A percentile compares a stretch with the other conserved stretches of the same genome.
These are phyloP conservation scores for Fusarium chlamydosporum DNA, from an alignment of 2,329 filamentous ascomycete genomes.

Conservation along the genomic window DNA sequence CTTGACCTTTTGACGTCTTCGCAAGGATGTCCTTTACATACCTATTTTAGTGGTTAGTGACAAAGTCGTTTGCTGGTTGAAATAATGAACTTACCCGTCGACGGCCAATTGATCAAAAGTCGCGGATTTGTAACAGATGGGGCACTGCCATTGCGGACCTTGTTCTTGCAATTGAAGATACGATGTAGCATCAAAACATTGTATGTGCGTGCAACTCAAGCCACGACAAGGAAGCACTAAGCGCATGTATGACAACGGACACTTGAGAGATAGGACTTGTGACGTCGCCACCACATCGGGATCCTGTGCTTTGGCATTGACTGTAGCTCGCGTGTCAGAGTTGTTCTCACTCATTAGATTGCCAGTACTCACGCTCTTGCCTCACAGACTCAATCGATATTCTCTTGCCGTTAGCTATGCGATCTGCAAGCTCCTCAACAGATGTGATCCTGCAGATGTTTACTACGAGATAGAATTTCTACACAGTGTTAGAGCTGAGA, in stretches of 20 bases:
- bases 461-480: constrained; percentile 81
- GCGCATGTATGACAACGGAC: constrained; percentile 88
- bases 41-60: constrained; percentile 58
- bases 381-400: constrained; percentile 87
- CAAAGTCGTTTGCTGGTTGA: background rate
- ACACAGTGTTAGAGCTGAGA: constrained; percentile 37
- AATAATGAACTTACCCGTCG: constrained; percentile 76
- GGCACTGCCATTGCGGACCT: constrained; percentile 96
- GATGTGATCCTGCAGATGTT: constrained; percentile 82
- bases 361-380: constrained; percentile 79
- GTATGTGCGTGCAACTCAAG: constrained; percentile 85
- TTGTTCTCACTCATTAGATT: background rate
- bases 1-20: constrained; percentile 76
- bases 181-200: constrained; percentile 94
- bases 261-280: constrained; percentile 90
- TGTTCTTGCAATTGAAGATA: constrained; percentile 96
- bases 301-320: constrained; percentile 85
- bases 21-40: constrained; percentile 90
- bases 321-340: constrained; percentile 61
- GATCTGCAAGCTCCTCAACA: constrained; percentile 77
- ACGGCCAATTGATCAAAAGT: constrained; percentile 86
- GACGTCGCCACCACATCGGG: constrained; percentile 91
- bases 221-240: constrained; percentile 86
- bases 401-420: constrained; percentile 75
- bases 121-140: constrained; percentile 88